Conservation (phyloP, 192 early-diverging fungal genomes). For the Umbelopsis ramanniana region DNA sequence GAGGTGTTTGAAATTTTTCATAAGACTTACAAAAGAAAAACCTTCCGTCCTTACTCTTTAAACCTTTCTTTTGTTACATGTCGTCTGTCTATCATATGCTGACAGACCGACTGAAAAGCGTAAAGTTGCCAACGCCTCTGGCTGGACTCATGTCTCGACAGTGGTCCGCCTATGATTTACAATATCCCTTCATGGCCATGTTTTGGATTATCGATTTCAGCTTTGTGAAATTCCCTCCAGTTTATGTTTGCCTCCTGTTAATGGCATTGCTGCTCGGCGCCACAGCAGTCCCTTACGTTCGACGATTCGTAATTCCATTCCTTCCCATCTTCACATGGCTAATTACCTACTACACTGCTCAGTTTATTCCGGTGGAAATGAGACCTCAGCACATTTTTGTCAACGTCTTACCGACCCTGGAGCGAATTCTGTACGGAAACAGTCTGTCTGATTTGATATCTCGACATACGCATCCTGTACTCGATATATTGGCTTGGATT, state of each 20-base stretch:
- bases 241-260: slow-evolving; percentile 26
- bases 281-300: slow-evolving; percentile 41
- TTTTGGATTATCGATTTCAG: slow-evolving; percentile 44
- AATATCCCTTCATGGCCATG: slow-evolving; percentile 50
- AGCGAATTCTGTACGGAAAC: slow-evolving; percentile 71
- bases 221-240: slow-evolving; percentile 44
- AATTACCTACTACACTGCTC: slow-evolving; percentile 57
- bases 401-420: slow-evolving; percentile 64
- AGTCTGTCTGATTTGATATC: slow-evolving; percentile 66
- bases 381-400: slow-evolving; percentile 67
- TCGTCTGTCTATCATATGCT: slow-evolving; percentile 4
- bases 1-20: neutral
- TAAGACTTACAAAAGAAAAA: neutral
- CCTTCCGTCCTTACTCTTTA: neutral
- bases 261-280: neutral
- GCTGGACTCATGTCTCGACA: neutral
- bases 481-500: slow-evolving; percentile 70
- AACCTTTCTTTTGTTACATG: neutral
- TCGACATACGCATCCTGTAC: slow-evolving; percentile 48
- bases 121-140: neutral
- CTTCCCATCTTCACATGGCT: slow-evolving; percentile 62
- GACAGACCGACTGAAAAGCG: slow-evolving; percentile 6
- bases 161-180: slow-evolving; percentile 48
- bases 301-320: slow-evolving; percentile 55
- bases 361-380: slow-evolving; percentile 51